Conservation (phyloP, 345 rosid genomes). For the Syzygium aqueum region DNA sequence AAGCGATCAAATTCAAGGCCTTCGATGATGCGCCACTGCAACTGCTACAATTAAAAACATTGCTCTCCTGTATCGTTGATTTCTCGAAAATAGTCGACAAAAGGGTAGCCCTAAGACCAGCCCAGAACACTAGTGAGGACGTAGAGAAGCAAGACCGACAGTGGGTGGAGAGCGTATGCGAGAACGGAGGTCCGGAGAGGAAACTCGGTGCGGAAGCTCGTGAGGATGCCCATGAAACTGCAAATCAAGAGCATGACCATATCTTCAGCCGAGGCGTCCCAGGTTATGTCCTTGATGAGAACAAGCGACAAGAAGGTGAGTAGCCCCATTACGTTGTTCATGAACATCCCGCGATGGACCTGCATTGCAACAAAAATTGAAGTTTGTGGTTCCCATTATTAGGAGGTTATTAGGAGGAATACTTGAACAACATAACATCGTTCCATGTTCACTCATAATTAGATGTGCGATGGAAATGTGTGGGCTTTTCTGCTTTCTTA, state of each 20-base stretch:
- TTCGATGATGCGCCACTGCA: background rate
- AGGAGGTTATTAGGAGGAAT: background rate
- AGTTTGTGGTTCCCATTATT: background rate
- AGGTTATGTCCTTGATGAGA: background rate
- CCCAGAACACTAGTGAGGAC: background rate
- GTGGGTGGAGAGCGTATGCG: constrained; percentile 3
- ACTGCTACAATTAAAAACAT: background rate
- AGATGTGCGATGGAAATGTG: background rate
- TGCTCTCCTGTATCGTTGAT: background rate
- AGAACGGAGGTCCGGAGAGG: background rate
- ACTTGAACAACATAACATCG: background rate
- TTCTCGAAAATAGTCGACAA: background rate
- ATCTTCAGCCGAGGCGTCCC: constrained; percentile 3
- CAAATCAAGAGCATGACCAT: background rate
- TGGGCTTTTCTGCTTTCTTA: background rate
- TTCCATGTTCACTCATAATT: background rate
- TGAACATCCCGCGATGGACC: background rate
- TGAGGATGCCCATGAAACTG: background rate
- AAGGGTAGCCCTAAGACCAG: background rate
- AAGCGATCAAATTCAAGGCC: background rate
- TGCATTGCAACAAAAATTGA: background rate
- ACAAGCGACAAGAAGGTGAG: background rate
- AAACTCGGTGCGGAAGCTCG: background rate
- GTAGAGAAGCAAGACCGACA: background rate
- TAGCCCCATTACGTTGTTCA: constrained; percentile 1